Conservation (phyloP, 2,329 filamentous ascomycete species). For the Cercospora zeae-maydis region DNA sequence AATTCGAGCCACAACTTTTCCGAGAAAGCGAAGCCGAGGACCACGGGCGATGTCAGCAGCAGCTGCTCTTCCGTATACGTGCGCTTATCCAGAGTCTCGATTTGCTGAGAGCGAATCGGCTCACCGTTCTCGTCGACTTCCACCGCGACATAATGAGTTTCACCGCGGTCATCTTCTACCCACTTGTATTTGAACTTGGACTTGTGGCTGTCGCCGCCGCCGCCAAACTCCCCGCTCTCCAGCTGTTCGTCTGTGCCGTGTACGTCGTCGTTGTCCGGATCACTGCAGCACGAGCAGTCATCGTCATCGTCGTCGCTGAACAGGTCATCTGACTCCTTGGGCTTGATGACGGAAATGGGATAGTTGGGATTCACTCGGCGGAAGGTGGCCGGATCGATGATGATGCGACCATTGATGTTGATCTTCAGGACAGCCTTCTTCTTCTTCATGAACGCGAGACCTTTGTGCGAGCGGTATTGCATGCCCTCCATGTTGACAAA, state of each 20-base stretch:
- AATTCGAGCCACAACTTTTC: slow-evolving; percentile 92
- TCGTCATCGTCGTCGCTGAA: slow-evolving; percentile 51
- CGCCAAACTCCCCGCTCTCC: slow-evolving; percentile 44
- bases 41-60: slow-evolving; percentile 76
- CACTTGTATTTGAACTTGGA: slow-evolving; percentile 41
- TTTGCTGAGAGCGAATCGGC: slow-evolving; percentile 54
- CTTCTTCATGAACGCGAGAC: slow-evolving; percentile 80
- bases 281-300: slow-evolving; percentile 41
- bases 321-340: slow-evolving; percentile 53
- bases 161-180: slow-evolving; percentile 49
- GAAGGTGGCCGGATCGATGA: slow-evolving; percentile 81
- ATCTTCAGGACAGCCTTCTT: slow-evolving; percentile 72
- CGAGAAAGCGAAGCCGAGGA: slow-evolving; percentile 80
- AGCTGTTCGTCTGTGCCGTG: slow-evolving; percentile 48
- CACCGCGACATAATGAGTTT: slow-evolving; percentile 51
- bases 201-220: slow-evolving; percentile 43
- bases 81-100: slow-evolving; percentile 52
- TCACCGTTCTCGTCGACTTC: slow-evolving; percentile 55
- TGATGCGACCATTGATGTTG: slow-evolving; percentile 80
- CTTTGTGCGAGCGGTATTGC: slow-evolving; percentile 78
- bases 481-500: slow-evolving; percentile 78
- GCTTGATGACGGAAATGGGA: slow-evolving; percentile 67
- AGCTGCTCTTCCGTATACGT: slow-evolving; percentile 77
- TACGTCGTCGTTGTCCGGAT: slow-evolving; percentile 40
- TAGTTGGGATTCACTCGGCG: slow-evolving; percentile 85